These are phyloP conservation scores for Sugiyamaella neomexicana DNA, from an alignment of 1,139 yeast species.

Conservation along the genomic window DNA sequence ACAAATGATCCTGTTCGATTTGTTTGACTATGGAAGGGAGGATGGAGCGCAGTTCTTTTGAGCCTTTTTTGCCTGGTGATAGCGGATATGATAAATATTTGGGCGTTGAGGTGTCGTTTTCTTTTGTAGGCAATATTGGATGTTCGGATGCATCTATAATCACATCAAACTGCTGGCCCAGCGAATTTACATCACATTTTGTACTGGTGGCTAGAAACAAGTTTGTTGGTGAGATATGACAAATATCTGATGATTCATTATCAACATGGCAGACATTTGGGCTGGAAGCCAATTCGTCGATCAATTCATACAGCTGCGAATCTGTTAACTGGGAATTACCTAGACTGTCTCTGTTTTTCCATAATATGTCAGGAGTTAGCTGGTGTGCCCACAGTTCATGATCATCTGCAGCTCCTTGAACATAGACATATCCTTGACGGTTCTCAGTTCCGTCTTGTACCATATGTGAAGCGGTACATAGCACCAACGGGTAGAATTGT, in stretches of 20 bases:
- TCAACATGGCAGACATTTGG: not conserved
- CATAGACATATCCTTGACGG: constrained; percentile 55
- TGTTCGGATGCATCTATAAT: constrained; percentile 22
- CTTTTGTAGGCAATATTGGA: not conserved
- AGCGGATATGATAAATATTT: constrained; percentile 33
- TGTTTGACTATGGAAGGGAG: constrained; percentile 45
- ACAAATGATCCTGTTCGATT: constrained; percentile 22
- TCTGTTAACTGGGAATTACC: constrained; percentile 43
- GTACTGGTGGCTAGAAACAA: constrained; percentile 23
- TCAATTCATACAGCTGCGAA: constrained; percentile 41
- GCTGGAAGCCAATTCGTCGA: constrained; percentile 18
- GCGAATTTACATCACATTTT: not conserved
- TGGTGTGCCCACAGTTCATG: constrained; percentile 80
- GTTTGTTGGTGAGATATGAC: constrained; percentile 24
- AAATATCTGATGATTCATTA: not conserved
- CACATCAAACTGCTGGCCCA: constrained; percentile 16
- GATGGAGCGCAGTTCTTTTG: constrained; percentile 52
- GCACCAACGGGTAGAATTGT: constrained; percentile 46
- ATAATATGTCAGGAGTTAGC: constrained; percentile 56
- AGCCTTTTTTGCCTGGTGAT: constrained; percentile 59
- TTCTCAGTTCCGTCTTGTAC: constrained; percentile 56
- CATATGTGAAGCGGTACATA: constrained; percentile 65
- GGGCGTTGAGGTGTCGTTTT: not conserved
- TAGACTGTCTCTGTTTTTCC: constrained; percentile 49
- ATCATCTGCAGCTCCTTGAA: constrained; percentile 93